phyloP scores from a whole-genome alignment of 371 early-diverging fungal genomes.

The Actinomucor elegans region DNA sequence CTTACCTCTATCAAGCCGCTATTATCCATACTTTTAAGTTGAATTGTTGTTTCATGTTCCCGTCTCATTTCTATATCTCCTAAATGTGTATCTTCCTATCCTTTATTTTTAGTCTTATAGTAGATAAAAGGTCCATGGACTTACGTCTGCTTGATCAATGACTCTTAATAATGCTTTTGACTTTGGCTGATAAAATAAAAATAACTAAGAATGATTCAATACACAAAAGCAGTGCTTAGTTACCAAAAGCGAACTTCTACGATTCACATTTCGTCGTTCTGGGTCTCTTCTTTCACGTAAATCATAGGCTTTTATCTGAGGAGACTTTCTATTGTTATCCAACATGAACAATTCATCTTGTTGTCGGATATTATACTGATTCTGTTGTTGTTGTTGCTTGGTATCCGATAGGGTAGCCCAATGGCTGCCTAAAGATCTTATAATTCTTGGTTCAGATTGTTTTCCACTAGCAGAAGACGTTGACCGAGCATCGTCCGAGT shows the following conservation, averaged over 20 bases:
- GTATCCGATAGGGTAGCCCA: slow-evolving; percentile 6
- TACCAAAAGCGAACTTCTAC: slow-evolving; percentile 44
- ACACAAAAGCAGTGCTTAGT: too few species aligned
- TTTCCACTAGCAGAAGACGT: slow-evolving; percentile 15
- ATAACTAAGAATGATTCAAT: not conserved
- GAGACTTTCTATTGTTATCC: not conserved
- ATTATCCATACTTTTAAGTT: slow-evolving; percentile 16
- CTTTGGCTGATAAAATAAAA: slow-evolving; percentile 28
- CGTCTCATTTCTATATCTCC: slow-evolving; percentile 46
- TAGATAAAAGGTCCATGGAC: not conserved
- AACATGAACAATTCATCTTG: not conserved
- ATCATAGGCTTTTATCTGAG: slow-evolving; percentile 1
- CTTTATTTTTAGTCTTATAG: too few species aligned
- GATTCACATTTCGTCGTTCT: slow-evolving; percentile 37
- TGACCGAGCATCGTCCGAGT: slow-evolving; percentile 41
- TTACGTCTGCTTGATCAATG: slow-evolving; percentile 43
- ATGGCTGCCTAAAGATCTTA: not conserved
- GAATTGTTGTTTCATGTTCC: slow-evolving; percentile 36
- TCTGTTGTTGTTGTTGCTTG: not conserved
- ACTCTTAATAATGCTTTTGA: slow-evolving; percentile 45
- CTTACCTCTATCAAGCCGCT: too few species aligned
- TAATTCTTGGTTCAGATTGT: not conserved
- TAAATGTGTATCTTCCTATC: slow-evolving; percentile 44
- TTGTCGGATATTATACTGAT: slow-evolving; percentile 6
- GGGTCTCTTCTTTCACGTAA: slow-evolving; percentile 28